phyloP scores from a whole-genome alignment of 139 green algal species.

The Marvania coccoides region DNA sequence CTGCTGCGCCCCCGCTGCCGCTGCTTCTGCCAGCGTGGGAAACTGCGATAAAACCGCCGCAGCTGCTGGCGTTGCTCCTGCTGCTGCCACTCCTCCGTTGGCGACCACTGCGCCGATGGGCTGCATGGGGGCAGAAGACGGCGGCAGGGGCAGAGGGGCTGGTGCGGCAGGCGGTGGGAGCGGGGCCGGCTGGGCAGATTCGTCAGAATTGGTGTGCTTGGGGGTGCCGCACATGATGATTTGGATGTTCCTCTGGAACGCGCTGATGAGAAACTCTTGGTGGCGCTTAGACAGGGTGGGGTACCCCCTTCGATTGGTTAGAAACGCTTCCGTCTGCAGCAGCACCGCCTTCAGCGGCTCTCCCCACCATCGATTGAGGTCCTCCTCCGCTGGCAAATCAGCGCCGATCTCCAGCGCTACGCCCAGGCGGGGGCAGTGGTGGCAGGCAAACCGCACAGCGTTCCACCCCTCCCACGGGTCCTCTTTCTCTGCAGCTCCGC shows the following conservation, averaged over 20 bases:
- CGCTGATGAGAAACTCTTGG: constrained; percentile 59
- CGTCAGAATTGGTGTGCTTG: no score
- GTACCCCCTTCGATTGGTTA: constrained; percentile 79
- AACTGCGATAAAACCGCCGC: no score
- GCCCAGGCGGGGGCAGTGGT: constrained; percentile 63
- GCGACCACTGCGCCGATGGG: no score
- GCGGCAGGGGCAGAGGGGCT: background rate
- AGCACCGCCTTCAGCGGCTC: constrained; percentile 84
- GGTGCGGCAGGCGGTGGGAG: background rate
- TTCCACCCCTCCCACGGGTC: constrained; percentile 74
- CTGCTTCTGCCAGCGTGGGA: no score
- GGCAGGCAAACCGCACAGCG: constrained; percentile 56
- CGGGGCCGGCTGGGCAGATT: background rate
- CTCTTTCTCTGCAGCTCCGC: background rate
- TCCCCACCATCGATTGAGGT: constrained; percentile 64
- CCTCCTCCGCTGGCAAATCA: constrained; percentile 18
- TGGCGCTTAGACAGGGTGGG: constrained; percentile 72
- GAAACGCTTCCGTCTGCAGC: constrained; percentile 68
- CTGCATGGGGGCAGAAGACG: background rate
- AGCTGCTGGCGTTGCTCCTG: no score
- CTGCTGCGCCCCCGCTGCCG: background rate
- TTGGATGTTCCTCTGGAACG: constrained; percentile 9
- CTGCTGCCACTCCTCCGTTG: no score
- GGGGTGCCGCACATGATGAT: no score
- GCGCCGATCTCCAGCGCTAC: constrained; percentile 55